Percentiles rank a stretch among this genome's conserved stretches.
phyloP scores from a whole-genome alignment of 208 protist species.

The Trichomonas vaginalis region DNA sequence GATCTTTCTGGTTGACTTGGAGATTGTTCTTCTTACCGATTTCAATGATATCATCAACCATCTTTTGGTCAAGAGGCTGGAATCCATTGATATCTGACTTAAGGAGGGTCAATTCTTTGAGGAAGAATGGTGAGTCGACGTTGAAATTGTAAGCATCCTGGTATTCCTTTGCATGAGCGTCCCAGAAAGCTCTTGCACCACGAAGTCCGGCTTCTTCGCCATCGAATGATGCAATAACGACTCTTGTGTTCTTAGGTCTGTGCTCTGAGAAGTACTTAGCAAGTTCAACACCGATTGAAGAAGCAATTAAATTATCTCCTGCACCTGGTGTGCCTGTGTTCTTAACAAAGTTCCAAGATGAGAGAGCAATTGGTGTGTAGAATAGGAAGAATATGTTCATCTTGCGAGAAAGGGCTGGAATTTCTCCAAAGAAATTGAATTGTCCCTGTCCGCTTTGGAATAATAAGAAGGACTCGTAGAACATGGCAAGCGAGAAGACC shows the following conservation, averaged over 20 bases:
- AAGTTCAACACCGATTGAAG: neutral
- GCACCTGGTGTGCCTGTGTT: neutral
- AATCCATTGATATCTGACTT: neutral
- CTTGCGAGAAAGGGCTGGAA: neutral
- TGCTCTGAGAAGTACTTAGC: neutral
- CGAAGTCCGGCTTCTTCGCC: neutral
- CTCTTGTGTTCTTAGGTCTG: neutral
- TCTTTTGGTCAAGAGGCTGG: neutral
- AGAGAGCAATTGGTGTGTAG: no score
- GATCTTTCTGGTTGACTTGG: neutral
- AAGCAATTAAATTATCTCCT: neutral
- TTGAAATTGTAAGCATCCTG: neutral
- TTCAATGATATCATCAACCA: neutral
- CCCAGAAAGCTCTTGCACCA: neutral
- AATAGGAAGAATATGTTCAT: neutral
- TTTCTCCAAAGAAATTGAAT: neutral
- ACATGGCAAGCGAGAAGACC: neutral
- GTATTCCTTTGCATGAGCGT: neutral
- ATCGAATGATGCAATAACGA: neutral
- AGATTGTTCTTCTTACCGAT: neutral
- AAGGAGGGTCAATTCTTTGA: neutral
- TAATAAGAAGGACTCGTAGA: neutral
- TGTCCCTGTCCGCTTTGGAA: neutral
- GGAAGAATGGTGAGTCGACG: neutral
- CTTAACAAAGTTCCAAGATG: neutral